Base-by-base conservation (phyloP, 2,329 filamentous ascomycete species). In the Scopulariopsis brevicaulis region DNA sequence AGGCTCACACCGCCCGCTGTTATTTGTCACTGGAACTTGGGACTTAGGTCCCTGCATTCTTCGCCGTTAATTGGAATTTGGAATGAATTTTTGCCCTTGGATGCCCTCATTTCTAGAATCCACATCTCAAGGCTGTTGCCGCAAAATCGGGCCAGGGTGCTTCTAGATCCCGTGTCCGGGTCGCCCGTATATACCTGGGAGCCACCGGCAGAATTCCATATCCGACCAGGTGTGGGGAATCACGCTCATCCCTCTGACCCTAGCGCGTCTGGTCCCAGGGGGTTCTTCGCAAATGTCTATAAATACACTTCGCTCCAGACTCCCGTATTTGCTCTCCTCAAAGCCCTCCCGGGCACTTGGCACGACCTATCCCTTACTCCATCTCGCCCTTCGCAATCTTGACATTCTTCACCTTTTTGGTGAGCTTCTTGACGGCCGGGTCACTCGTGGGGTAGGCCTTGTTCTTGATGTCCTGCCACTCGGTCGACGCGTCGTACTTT, bases 391-490 rank as follows among this genome's bases (percentile, higher is more conserved):
- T 46, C 14, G 40, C 40, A 18, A 46, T n/a, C 40, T 46, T 46
- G 14, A 46, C 40, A 14, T 46, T n/a, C 40, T 46, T 46, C 40
- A 46, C 88, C 72, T 86, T 85, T 65, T 92, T 83, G 78, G 92
- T 94, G 61, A 78, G 77, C 74, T 89, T 89, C 77, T 88, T 87
- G 64, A 81, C 83, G 73, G 90, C 88, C 75, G 81, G 79, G 63
- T 83, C 63, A 0, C 70, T 69, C 1, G 83, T 83, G 20, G 94
- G 94, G 79, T 97, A 99, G 34, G 92, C 94, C 69, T 87, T 85
- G 56, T 81, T 69, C 55, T 86, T 81, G 57, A 73, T 65, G 8
- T 73, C 72, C 73, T 96, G 87, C 91, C 91, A 97, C 66, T 92
- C 90, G 34, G 79, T 66, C 0, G 82, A 86, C 0, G 78, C 80